Percentiles rank a stretch among this genome's conserved stretches.
phyloP scores from a whole-genome alignment of 1,139 yeast genomes.

The Sugiyamaella xylanicola region DNA sequence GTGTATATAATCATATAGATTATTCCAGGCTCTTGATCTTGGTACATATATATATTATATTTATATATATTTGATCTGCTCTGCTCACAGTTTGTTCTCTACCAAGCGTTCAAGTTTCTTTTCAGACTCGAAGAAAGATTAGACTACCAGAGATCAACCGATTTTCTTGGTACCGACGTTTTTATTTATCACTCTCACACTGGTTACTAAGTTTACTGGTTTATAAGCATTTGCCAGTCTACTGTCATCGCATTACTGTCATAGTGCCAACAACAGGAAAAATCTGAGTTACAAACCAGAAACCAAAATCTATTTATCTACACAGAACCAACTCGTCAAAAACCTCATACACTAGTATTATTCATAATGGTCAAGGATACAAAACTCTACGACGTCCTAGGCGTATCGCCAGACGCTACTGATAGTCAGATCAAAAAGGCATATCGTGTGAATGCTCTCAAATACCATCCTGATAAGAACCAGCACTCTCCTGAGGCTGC shows the following conservation, averaged over 20 bases:
- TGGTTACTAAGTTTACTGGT: background rate
- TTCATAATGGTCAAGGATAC: conserved; percentile 82
- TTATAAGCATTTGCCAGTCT: background rate
- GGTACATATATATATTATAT: background rate
- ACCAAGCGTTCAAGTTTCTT: no score
- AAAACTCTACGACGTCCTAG: conserved; percentile 75
- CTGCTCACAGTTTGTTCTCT: no score
- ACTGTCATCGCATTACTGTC: background rate
- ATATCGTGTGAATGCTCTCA: conserved; percentile 88
- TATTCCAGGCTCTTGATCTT: conserved; percentile 2
- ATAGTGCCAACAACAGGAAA: background rate
- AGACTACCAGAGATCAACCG: background rate
- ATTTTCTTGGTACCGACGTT: background rate
- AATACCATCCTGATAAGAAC: conserved; percentile 94
- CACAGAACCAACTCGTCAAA: no score
- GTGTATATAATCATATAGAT: background rate
- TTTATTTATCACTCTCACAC: background rate
- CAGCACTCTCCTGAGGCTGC: conserved; percentile 86
- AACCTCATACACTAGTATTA: background rate
- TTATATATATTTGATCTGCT: background rate
- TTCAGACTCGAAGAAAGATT: no score
- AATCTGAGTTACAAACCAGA: no score
- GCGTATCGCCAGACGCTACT: conserved; percentile 75
- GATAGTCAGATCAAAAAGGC: conserved; percentile 92
- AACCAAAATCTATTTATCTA: no score